Base-by-base conservation (phyloP, 257 asterid species). In the Nicotiana tomentosiformis region DNA sequence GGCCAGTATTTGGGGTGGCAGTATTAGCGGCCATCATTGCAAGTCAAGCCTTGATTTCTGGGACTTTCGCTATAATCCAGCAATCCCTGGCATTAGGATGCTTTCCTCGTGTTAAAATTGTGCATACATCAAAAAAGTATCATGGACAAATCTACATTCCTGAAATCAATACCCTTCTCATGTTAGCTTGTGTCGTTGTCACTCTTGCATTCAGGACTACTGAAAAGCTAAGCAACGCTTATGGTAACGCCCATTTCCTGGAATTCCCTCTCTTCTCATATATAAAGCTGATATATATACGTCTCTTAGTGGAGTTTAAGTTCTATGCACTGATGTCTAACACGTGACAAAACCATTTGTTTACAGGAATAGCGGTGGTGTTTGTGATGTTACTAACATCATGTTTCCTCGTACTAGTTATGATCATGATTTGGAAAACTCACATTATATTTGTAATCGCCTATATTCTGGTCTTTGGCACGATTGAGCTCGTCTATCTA, bases 371-470 rank as follows among this genome's bases (percentile, higher is more conserved):
- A 35, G 93, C 91, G 0, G 97, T 93, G 66, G 90, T 91, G 30
- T 86, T 86, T 60, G 95, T 93, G 55, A 91, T 93, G 95, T 56
- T 85, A 2, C 81, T 93, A 0, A 91, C 94, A 17, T 89, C 95
- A 0, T 68, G 89, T 0, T 86, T 90, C 46, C 85, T 91, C 1
- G 89, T 87, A 2, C 80, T 92, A 7, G 80, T 92, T 78, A 91
- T 92, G 97, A 46, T 91, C 61, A 70, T 90, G 90, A 89, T 91
- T 1, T 93, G 97, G 97, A 91, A 91, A 84, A 93, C 95, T 20
- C 76, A 85, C 83, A 83, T 90, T 7, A 11, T 86, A 5, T 77
- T 91, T 5, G 76, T 91, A 26, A 51, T 87, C 55, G 3, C 46
- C 0, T 93, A 87, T 18, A 51, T 90, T 3, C 11, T 83, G 26